These are phyloP conservation scores for Hygrophoropsis aurantiaca DNA, from an alignment of 768 basidiomycete species.

Conservation along the genomic window DNA sequence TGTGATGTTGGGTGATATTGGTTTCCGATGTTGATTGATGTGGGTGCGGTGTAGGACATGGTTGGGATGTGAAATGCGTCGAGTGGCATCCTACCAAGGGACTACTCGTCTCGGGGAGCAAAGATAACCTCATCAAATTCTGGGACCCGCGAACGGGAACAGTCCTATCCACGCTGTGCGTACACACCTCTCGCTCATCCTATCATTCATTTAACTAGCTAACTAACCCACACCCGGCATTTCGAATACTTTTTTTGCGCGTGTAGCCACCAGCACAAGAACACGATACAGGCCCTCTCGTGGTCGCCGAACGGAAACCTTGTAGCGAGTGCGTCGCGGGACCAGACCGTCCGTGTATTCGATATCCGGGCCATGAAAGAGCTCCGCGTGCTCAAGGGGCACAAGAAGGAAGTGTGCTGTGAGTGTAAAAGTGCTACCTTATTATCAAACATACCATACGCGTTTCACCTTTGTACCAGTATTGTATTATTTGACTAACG, in stretches of 20 bases:
- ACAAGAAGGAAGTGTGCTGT: slow-evolving; percentile 99
- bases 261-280: slow-evolving; percentile 90
- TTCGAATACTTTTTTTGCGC: neutral
- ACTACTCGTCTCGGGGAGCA: slow-evolving; percentile 90
- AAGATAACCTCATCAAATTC: slow-evolving; percentile 98
- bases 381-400: slow-evolving; percentile 86
- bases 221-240: neutral
- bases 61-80: slow-evolving; percentile 98
- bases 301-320: slow-evolving; percentile 97
- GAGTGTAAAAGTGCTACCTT: no score
- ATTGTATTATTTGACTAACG: neutral
- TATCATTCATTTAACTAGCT: neutral
- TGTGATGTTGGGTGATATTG: neutral
- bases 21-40: no score
- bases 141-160: slow-evolving; percentile 98
- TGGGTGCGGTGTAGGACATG: no score
- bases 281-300: slow-evolving; percentile 87
- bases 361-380: slow-evolving; percentile 99
- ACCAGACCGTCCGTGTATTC: slow-evolving; percentile 93
- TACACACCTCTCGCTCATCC: slow-evolving; percentile 4
- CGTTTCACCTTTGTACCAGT: neutral
- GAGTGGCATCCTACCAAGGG: slow-evolving; percentile 99
- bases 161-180: slow-evolving; percentile 85
- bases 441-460: no score
- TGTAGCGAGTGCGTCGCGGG: slow-evolving; percentile 92